Percentiles rank a stretch among this genome's conserved stretches.
These are phyloP conservation scores for Chaetothyriales sp. DNA, from an alignment of 2,329 filamentous ascomycete genomes.

Conservation along the genomic window DNA sequence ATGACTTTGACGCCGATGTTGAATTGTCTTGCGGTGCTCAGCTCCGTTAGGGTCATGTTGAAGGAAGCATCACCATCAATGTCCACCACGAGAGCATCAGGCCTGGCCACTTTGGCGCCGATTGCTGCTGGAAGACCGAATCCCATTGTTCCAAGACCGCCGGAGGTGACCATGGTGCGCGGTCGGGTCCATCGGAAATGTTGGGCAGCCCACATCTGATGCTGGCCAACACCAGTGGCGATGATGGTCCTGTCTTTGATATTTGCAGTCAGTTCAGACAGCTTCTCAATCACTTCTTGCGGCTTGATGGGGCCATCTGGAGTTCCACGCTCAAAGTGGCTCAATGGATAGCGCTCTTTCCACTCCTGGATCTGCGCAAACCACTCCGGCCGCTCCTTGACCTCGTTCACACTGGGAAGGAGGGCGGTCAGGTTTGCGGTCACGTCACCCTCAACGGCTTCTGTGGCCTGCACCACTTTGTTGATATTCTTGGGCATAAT, in stretches of 20 bases:
- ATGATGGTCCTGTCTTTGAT: constrained; percentile 78
- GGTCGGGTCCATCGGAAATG: constrained; percentile 91
- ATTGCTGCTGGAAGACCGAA: constrained; percentile 89
- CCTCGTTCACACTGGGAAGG: constrained; percentile 53
- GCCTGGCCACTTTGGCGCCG: constrained; percentile 74
- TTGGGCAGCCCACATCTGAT: constrained; percentile 98
- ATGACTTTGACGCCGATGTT: constrained; percentile 94
- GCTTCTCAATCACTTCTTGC: constrained; percentile 77
- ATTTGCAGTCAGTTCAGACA: constrained; percentile 66
- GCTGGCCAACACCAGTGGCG: constrained; percentile 85
- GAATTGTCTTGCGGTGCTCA: constrained; percentile 86
- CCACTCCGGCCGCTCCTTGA: constrained; percentile 63
- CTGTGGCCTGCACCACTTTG: constrained; percentile 93
- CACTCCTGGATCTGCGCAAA: constrained; percentile 76
- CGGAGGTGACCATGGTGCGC: constrained; percentile 88
- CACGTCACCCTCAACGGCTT: constrained; percentile 89
- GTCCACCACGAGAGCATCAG: constrained; percentile 76
- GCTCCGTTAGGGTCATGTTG: constrained; percentile 94
- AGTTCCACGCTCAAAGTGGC: constrained; percentile 63
- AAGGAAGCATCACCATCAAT: constrained; percentile 98
- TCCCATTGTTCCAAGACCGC: constrained; percentile 91
- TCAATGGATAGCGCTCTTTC: constrained; percentile 82
- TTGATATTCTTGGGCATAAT: constrained; percentile 99
- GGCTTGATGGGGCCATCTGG: constrained; percentile 76
- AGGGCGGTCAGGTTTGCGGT: constrained; percentile 61